A percentile compares a stretch with the other conserved stretches of the same genome.
These are phyloP conservation scores for Trametes polyzona DNA, from an alignment of 1,284 basidiomycete species.

Conservation along the genomic window DNA sequence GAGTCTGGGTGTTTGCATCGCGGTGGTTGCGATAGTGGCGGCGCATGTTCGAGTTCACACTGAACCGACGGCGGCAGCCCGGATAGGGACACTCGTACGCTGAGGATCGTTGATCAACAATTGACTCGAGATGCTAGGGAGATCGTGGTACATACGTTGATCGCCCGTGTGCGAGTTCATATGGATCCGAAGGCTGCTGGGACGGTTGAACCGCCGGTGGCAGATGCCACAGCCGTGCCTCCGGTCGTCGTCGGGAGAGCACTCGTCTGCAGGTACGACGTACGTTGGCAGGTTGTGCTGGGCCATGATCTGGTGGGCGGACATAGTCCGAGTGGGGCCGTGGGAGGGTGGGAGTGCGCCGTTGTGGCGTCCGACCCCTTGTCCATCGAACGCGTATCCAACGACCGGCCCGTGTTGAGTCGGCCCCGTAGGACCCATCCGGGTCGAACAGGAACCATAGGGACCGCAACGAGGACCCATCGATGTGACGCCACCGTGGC, in stretches of 20 bases:
- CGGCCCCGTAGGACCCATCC: neutral
- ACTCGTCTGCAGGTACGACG: slow-evolving; percentile 20
- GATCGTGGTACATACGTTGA: slow-evolving; percentile 54
- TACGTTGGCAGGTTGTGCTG: slow-evolving; percentile 16
- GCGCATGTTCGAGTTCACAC: slow-evolving; percentile 83
- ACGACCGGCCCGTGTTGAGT: neutral
- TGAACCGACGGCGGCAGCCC: slow-evolving; percentile 75
- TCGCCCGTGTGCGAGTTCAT: slow-evolving; percentile 79
- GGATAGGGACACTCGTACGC: slow-evolving; percentile 76
- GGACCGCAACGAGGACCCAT: neutral
- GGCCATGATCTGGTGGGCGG: slow-evolving; percentile 1
- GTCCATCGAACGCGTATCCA: neutral
- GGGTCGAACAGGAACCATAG: neutral
- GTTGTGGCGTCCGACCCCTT: neutral
- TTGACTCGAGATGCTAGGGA: neutral
- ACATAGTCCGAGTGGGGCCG: neutral
- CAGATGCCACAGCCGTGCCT: slow-evolving; percentile 70
- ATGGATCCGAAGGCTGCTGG: slow-evolving; percentile 76
- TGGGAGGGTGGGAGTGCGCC: neutral
- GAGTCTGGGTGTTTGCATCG: slow-evolving; percentile 1
- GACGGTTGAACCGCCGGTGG: slow-evolving; percentile 74
- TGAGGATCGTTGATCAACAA: slow-evolving; percentile 32
- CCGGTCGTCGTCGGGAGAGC: slow-evolving; percentile 40
- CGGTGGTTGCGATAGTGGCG: slow-evolving; percentile 73
- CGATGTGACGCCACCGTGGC: neutral